Base-by-base conservation (phyloP, 1,284 basidiomycete genomes). In the Tilletia indica region DNA sequence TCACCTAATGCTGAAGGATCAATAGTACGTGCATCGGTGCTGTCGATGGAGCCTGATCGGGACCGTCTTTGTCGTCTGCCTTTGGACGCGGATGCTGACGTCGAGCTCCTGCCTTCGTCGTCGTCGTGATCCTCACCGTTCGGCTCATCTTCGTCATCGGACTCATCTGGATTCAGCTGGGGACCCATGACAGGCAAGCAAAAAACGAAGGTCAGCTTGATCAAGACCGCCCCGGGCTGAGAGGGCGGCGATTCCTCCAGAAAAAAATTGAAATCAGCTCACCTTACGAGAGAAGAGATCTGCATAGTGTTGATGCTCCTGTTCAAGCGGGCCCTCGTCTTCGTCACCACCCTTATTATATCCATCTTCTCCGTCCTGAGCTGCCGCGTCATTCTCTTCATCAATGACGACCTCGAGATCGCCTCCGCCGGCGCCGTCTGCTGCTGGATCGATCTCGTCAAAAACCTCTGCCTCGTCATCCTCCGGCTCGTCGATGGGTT, bases 201-300 rank as follows among this genome's bases (percentile, higher is more conserved):
- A 31, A 31, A 19, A 31, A 31, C 25, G 25, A 31, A 31, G 25
- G 25, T 31, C 25, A 31, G 25, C 25, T 31, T 31, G 25, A 31
- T 31, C 25, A 31, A 31, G 25, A 31, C 25, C 25, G 25, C 25
- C 25, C 25, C 25, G 25, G 25, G 25, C 25, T 31, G 25, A 31
- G 25, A 31, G 25, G 25, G 25, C 25, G 25, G 25, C 25, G 25
- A 31, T 31, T 31, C 25, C 25, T 36, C 19, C 36, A 39, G 11
- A 34, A 16, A 21, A 64, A 19, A 16, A 11, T 38, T 42, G 11
- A 34, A 16, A 21, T 39, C 8, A 16, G 2, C 61, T 42, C 61
- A 64, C 61, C 61, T 64, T 64, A 6, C 61, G 61, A 64, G 61
- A 64, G 61, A 64, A 64, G 6, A 64, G 61, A 21, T 38, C 34